Evolutionary conservation across 78 protist genomes (phyloP), one percentile per base, ranked within the genome.

Genomic region (Dictyostelium citrinum): DNA sequence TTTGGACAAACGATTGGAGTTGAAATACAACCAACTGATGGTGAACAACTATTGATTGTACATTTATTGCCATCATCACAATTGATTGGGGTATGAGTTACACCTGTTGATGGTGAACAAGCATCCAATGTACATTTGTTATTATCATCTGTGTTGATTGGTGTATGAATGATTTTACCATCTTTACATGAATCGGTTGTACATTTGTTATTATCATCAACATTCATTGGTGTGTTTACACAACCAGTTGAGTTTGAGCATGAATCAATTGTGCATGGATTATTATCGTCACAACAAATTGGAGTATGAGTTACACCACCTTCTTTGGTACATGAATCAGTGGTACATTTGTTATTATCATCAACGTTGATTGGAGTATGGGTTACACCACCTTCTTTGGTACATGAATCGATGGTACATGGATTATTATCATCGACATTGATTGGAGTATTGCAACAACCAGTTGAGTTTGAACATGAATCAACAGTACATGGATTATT

Each of bases 61-160:
- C 95, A 90, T 27, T 20, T 22, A 35, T 90, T 80, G 0, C 79
- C 83, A 74, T 91, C 90, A 33, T 91, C 90, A 12, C 90, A 29
- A 6, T 31, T 31, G 33, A 70, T 11, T 55, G 71, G 71, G 0
- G 41, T 22, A 35, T 33, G 70, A 51, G 29, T 20, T 5, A 33
- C 16, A 16, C 72, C 84, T 1, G 4, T 12, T 12, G 3, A 22
- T 64, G 27, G 17, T 24, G 4, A 41, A 24, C 91, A 84, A 9
- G 33, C 8, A 22, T 70, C 64, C 2, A 71, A 17, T 7, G 91
- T 84, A 45, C 78, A 64, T 35, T 33, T 68, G 39, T 84, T 71
- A 43, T 68, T 39, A 7, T 90, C 90, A 39, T 81, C 49, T 46
- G 84, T 78, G 22, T 12, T 60, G 78, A 51, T 70, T 6, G 80